Conservation (phyloP, 768 basidiomycete species). For the Peribolospora baueri region DNA sequence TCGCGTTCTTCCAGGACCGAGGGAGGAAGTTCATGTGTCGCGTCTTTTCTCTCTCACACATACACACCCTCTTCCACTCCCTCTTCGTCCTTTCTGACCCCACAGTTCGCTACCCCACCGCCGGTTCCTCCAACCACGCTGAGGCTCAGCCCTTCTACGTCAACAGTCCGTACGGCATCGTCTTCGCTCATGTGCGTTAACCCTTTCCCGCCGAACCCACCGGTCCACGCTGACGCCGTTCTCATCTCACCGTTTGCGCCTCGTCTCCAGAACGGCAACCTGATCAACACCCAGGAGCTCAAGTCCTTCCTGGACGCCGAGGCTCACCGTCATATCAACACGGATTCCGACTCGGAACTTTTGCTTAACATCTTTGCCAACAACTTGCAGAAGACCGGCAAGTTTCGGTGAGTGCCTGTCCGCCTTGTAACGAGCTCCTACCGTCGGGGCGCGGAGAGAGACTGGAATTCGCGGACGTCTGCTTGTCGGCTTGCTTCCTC, state of each 20-base stretch:
- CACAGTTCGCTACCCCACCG: conserved; percentile 87
- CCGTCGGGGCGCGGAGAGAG: not conserved
- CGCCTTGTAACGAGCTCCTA: too few relatives aligned
- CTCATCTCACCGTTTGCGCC: not conserved
- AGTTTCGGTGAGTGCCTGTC: conserved; percentile 36
- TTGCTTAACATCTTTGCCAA: conserved; percentile 93
- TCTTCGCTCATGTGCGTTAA: conserved; percentile 69
- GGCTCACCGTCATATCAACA: conserved; percentile 96
- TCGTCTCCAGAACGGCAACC: conserved; percentile 64
- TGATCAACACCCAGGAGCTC: conserved; percentile 73
- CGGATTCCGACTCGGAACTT: conserved; percentile 89
- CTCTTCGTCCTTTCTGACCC: conserved; percentile 4
- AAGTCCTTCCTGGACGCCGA: conserved; percentile 83
- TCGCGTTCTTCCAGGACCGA: not conserved
- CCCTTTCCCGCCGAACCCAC: not conserved
- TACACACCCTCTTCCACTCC: not conserved
- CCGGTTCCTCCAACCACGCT: conserved; percentile 83
- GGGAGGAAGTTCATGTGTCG: not conserved
- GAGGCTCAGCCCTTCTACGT: conserved; percentile 99
- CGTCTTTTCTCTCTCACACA: not conserved
- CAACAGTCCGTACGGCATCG: conserved; percentile 98
- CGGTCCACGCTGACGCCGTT: too few relatives aligned
- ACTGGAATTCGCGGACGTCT: not conserved
- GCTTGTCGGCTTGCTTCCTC: not conserved
- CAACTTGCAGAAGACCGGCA: conserved; percentile 92